Percentiles rank a stretch among this genome's conserved stretches.
Conservation (phyloP, 1,139 yeast species). For the Taphrina populina region DNA sequence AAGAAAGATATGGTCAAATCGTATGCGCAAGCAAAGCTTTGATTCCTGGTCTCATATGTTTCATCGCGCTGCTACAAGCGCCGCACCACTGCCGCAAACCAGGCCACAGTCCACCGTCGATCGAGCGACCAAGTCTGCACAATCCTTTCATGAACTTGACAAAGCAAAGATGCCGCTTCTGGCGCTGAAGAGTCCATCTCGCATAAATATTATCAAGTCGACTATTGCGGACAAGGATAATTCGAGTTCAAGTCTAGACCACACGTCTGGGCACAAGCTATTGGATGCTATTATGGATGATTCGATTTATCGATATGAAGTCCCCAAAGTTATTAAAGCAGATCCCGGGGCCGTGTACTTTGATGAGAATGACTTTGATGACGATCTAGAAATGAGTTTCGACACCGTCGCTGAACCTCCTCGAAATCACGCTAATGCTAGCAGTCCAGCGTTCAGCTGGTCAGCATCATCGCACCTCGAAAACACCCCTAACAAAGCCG, state of each 20-base stretch:
- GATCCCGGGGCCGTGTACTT: slow-evolving; percentile 17
- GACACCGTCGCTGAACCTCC: slow-evolving; percentile 17
- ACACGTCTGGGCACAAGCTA: not conserved
- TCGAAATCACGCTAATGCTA: slow-evolving; percentile 8
- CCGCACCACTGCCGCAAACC: slow-evolving; percentile 3
- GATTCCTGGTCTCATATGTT: slow-evolving; percentile 4
- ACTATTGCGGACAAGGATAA: no score
- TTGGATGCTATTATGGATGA: slow-evolving; percentile 11
- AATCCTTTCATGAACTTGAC: slow-evolving; percentile 1
- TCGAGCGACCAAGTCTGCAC: not conserved
- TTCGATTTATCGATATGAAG: not conserved
- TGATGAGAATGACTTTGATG: slow-evolving; percentile 36
- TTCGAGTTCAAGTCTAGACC: no score
- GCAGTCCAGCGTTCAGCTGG: slow-evolving; percentile 16
- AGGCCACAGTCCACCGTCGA: not conserved
- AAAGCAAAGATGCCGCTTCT: not conserved
- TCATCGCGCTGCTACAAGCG: slow-evolving; percentile 16
- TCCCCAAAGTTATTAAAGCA: not conserved
- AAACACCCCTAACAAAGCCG: not conserved
- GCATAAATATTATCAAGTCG: not conserved
- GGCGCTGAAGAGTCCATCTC: not conserved
- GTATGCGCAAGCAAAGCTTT: no score
- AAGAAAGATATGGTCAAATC: no score
- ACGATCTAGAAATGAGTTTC: slow-evolving; percentile 31
- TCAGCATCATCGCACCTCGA: slow-evolving; percentile 13